Conservation (phyloP, 495 filamentous ascomycete species). For the Aspergillus ellipticus region DNA sequence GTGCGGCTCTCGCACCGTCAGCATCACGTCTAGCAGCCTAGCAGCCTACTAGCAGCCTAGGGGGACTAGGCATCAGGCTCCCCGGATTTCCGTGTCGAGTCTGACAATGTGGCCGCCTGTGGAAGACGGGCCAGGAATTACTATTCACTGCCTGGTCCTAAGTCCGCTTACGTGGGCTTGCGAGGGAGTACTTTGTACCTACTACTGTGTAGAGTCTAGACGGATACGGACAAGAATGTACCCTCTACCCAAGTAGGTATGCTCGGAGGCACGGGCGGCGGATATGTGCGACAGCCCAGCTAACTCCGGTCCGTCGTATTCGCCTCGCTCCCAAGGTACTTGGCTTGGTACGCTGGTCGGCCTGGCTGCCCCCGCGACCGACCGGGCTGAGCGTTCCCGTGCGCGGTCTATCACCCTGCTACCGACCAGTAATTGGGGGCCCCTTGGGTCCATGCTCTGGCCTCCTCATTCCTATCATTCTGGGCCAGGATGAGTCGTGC, state of each 20-base stretch:
- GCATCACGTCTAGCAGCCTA: too few species aligned
- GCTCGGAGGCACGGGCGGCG: slow-evolving; percentile 17
- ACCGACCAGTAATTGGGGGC: neutral
- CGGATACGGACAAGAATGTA: neutral
- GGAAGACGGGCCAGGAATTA: neutral
- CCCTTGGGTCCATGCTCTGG: neutral
- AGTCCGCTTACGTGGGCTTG: neutral
- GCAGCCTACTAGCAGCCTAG: neutral
- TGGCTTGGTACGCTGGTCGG: neutral
- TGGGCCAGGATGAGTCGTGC: neutral
- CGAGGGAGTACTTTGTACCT: neutral
- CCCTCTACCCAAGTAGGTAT: too few species aligned
- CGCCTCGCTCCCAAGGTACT: neutral
- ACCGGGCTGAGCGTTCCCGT: neutral
- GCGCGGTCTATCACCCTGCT: neutral
- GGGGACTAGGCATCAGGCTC: neutral
- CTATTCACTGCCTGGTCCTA: too few species aligned
- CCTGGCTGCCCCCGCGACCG: neutral
- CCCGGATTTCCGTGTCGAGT: neutral
- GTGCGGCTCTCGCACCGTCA: neutral
- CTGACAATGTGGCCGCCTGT: slow-evolving; percentile 1
- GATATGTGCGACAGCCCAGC: neutral
- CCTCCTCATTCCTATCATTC: neutral
- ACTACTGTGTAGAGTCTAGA: too few species aligned
- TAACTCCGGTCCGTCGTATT: neutral